Percentiles rank a stretch among this genome's conserved stretches.
Conservation (phyloP, 768 basidiomycete genomes). For the Agaricus sinodeliciosus region DNA sequence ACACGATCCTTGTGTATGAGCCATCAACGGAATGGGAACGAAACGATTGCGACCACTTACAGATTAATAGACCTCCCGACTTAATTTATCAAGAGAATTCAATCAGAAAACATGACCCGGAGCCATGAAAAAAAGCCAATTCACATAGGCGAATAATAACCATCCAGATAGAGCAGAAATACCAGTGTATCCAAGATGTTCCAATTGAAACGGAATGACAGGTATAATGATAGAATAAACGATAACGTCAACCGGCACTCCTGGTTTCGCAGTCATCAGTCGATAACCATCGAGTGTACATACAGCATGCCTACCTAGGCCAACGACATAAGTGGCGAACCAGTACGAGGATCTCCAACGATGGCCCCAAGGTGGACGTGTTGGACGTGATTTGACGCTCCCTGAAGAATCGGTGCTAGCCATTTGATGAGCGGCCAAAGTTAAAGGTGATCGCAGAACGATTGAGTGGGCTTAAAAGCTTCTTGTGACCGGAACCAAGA, state of each 20-base stretch:
- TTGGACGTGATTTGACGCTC: too few relatives aligned
- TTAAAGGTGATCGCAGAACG: too few relatives aligned
- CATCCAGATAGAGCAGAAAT: constrained; percentile 52
- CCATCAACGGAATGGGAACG: neutral
- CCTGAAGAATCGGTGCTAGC: too few relatives aligned
- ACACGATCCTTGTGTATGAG: neutral
- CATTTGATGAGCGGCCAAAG: too few relatives aligned
- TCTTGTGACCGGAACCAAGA: too few relatives aligned
- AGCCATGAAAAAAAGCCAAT: constrained; percentile 14
- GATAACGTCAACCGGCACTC: constrained; percentile 45
- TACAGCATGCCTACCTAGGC: constrained; percentile 32
- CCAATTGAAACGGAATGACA: constrained; percentile 58
- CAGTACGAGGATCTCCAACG: constrained; percentile 53
- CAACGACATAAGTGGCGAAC: constrained; percentile 49
- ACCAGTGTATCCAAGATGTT: constrained; percentile 34
- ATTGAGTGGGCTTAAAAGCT: too few relatives aligned
- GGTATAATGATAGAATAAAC: constrained; percentile 59
- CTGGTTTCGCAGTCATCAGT: constrained; percentile 16
- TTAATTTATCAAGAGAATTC: constrained; percentile 16
- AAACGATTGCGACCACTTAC: constrained; percentile 23
- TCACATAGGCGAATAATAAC: constrained; percentile 53
- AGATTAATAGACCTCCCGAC: constrained; percentile 51
- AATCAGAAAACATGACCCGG: neutral
- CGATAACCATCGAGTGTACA: neutral
- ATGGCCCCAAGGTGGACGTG: constrained; percentile 33